phyloP scores from a whole-genome alignment of 768 basidiomycete species.

The Holtermanniella nyarrowii region DNA sequence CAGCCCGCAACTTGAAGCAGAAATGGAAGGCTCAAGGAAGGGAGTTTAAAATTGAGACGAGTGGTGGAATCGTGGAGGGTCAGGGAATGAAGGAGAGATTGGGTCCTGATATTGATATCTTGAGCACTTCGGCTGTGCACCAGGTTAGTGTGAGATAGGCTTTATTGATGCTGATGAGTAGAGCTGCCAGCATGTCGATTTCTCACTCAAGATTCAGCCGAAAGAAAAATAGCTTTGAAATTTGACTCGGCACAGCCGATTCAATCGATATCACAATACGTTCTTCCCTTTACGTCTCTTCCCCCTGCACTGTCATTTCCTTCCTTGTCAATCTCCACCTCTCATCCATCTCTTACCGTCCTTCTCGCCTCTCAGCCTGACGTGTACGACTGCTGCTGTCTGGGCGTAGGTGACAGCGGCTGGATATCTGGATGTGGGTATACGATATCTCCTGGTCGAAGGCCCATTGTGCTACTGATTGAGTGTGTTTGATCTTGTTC shows the following conservation, averaged over 20 bases:
- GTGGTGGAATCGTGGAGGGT: slow-evolving; percentile 83
- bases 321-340: not conserved
- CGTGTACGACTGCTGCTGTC: not conserved
- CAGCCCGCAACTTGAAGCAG: slow-evolving; percentile 61
- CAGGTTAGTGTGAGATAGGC: slow-evolving; percentile 14
- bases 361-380: not conserved
- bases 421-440: not conserved
- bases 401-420: not conserved
- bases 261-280: no score
- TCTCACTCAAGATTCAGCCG: slow-evolving; percentile 85
- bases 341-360: not conserved
- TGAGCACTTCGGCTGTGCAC: slow-evolving; percentile 50
- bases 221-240: slow-evolving; percentile 9
- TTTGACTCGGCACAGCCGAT: no score
- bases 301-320: not conserved
- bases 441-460: not conserved
- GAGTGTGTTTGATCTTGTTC: no score
- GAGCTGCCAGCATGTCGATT: slow-evolving; percentile 87
- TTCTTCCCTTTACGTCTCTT: not conserved
- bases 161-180: slow-evolving; percentile 42
- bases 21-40: slow-evolving; percentile 68
- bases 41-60: slow-evolving; percentile 80
- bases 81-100: slow-evolving; percentile 77
- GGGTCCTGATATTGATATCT: slow-evolving; percentile 72
- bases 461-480: not conserved